A percentile compares a stretch with the other conserved stretches of the same genome.
These are phyloP conservation scores for Thalassiosira gravida DNA, from an alignment of 352 stramenopile species.

Conservation along the genomic window DNA sequence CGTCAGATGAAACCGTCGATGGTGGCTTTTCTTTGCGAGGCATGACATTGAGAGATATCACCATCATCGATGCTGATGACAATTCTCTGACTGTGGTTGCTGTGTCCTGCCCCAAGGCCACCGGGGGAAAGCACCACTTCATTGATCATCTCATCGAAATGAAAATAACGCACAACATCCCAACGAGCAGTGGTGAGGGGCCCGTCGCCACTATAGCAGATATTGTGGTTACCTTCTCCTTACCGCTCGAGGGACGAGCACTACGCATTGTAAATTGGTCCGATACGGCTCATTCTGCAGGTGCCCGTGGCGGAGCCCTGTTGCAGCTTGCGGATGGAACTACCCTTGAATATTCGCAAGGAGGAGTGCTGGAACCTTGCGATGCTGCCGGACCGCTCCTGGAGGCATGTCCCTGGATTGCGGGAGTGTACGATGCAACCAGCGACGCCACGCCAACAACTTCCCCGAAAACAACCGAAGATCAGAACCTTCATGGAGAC, in stretches of 20 bases:
- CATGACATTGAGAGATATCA: conserved; percentile 48
- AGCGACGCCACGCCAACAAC: conserved; percentile 18
- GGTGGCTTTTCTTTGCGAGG: conserved; percentile 1
- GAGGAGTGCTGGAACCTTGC: conserved; percentile 46
- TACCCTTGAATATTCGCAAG: conserved; percentile 72
- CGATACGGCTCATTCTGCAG: conserved; percentile 43
- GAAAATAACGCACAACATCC: conserved; percentile 28
- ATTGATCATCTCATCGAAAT: conserved; percentile 60
- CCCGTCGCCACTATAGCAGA: conserved; percentile 2
- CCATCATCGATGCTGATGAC: conserved; percentile 45
- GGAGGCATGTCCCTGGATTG: conserved; percentile 81
- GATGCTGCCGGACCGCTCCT: conserved; percentile 64
- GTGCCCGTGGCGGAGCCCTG: conserved; percentile 56
- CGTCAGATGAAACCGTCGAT: conserved; percentile 17
- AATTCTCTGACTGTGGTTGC: conserved; percentile 48
- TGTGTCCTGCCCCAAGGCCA: conserved; percentile 33
- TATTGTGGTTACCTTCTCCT: conserved; percentile 26
- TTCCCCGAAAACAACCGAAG: conserved; percentile 19
- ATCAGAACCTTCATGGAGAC: conserved; percentile 13
- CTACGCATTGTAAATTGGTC: conserved; percentile 75
- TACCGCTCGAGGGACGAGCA: conserved; percentile 52
- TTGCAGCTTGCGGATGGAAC: conserved; percentile 71
- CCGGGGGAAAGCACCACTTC: conserved; percentile 34
- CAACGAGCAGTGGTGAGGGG: not conserved
- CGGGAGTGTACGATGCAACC: conserved; percentile 63